These are phyloP conservation scores for Cephalotrichum gorgonifer DNA, from an alignment of 2,329 filamentous ascomycete genomes.

Conservation along the genomic window DNA sequence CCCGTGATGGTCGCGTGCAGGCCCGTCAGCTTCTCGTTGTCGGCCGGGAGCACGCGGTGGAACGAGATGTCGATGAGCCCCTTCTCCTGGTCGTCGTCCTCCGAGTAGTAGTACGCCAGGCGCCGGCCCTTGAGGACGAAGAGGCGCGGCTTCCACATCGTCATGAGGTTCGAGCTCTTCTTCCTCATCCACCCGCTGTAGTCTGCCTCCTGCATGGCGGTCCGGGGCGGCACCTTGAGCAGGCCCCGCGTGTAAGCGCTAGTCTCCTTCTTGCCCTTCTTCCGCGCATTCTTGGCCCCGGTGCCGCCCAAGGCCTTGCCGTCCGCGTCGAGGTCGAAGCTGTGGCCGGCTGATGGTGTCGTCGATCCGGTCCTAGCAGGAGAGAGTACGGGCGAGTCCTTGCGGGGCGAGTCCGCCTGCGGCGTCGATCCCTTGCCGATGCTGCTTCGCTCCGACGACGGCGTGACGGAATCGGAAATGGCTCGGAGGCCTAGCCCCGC, in stretches of 20 bases:
- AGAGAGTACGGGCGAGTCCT: slow-evolving; percentile 47
- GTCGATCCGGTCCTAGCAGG: slow-evolving; percentile 70
- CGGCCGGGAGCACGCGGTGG: slow-evolving; percentile 89
- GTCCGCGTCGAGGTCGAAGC: slow-evolving; percentile 69
- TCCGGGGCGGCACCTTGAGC: slow-evolving; percentile 67
- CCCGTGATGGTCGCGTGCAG: slow-evolving; percentile 88
- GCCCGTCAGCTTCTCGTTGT: slow-evolving; percentile 81
- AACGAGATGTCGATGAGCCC: slow-evolving; percentile 96
- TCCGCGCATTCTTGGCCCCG: slow-evolving; percentile 28
- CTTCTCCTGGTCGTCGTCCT: slow-evolving; percentile 85
- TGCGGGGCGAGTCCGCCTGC: slow-evolving; percentile 31
- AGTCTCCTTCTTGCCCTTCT: slow-evolving; percentile 87
- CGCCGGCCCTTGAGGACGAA: slow-evolving; percentile 89
- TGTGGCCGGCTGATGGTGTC: slow-evolving; percentile 53
- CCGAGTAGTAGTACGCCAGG: slow-evolving; percentile 91
- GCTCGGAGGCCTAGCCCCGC: slow-evolving; percentile 64
- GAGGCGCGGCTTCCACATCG: slow-evolving; percentile 93
- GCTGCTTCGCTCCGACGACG: slow-evolving; percentile 29
- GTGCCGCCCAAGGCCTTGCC: slow-evolving; percentile 37
- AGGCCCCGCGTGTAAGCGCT: slow-evolving; percentile 87
- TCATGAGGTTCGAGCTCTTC: slow-evolving; percentile 91
- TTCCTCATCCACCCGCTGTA: slow-evolving; percentile 99
- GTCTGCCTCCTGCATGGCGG: slow-evolving; percentile 78
- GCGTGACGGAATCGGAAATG: slow-evolving; percentile 57
- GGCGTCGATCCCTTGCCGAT: slow-evolving; percentile 13